Conservation (phyloP, 2,329 filamentous ascomycete genomes). For the Xylaria sp. region DNA sequence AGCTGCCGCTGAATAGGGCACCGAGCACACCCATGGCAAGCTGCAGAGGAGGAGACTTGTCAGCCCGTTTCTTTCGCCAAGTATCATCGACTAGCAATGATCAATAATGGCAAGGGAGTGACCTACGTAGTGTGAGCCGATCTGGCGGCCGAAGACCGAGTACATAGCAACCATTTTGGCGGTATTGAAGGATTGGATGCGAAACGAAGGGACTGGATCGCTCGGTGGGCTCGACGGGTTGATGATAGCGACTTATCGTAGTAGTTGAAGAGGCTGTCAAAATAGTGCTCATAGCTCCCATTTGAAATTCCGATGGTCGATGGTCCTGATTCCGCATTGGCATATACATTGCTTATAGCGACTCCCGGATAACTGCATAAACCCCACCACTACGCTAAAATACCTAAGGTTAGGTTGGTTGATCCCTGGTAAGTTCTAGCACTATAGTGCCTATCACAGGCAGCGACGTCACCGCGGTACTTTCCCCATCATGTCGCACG, state of each 20-base stretch:
- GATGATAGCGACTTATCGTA: conserved; percentile 37
- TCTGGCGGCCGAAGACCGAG: conserved; percentile 67
- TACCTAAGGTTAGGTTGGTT: neutral
- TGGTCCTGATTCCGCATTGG: conserved; percentile 31
- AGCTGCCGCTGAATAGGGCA: conserved; percentile 62
- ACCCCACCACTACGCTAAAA: neutral
- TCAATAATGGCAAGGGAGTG: conserved; percentile 17
- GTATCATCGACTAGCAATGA: neutral
- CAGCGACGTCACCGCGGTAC: neutral
- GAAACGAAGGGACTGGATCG: conserved; percentile 36
- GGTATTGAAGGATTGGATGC: conserved; percentile 46
- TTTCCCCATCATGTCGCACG: conserved; percentile 1
- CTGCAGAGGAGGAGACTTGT: conserved; percentile 51
- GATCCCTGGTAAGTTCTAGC: neutral
- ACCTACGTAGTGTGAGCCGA: conserved; percentile 72
- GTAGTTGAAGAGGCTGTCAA: conserved; percentile 42
- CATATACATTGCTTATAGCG: conserved; percentile 28
- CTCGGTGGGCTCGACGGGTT: conserved; percentile 41
- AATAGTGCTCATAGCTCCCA: conserved; percentile 50
- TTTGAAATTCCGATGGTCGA: conserved; percentile 43
- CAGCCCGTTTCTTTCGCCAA: conserved; percentile 29
- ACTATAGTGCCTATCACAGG: neutral
- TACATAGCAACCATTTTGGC: conserved; percentile 63
- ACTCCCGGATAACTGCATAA: conserved; percentile 26
- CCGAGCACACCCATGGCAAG: conserved; percentile 68